These are phyloP conservation scores for Gracilariopsis chorda DNA, from an alignment of 23 red algal species.

Conservation along the genomic window DNA sequence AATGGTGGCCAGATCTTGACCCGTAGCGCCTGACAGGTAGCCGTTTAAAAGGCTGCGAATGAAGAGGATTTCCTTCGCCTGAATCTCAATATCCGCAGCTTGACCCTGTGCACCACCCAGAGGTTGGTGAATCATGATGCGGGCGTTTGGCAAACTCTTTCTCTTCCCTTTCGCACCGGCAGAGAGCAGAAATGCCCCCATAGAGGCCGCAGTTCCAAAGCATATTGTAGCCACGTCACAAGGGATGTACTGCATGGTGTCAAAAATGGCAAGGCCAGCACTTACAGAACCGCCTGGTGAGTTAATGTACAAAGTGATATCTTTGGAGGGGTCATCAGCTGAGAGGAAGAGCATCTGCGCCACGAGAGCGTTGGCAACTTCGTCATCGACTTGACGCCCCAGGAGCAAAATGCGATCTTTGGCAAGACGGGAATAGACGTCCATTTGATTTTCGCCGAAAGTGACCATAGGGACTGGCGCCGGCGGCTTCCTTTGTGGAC, in stretches of 20 bases:
- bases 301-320: constrained; percentile 93
- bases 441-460: constrained; percentile 90
- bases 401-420: constrained; percentile 92
- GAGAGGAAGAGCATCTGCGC: constrained; percentile 91
- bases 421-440: constrained; percentile 88
- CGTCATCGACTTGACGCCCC: constrained; percentile 88
- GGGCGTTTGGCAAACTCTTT: constrained; percentile 87
- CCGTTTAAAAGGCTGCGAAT: constrained; percentile 78
- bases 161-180: constrained; percentile 87
- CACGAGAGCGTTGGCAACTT: constrained; percentile 89
- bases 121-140: constrained; percentile 96
- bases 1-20: constrained; percentile 72
- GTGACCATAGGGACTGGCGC: constrained; percentile 79
- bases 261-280: constrained; percentile 87
- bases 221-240: constrained; percentile 89
- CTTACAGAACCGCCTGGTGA: constrained; percentile 80
- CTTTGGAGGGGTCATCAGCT: constrained; percentile 79
- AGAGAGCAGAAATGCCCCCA: constrained; percentile 86
- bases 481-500: constrained; percentile 61
- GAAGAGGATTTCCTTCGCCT: constrained; percentile 90
- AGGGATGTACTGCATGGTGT: constrained; percentile 90
- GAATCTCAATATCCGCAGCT: constrained; percentile 93
- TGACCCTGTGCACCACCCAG: constrained; percentile 91
- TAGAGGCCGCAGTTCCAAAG: constrained; percentile 84
- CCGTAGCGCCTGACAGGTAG: constrained; percentile 81